These are phyloP conservation scores for Ogataea corticis DNA, from an alignment of 805 yeast species.

Conservation along the genomic window DNA sequence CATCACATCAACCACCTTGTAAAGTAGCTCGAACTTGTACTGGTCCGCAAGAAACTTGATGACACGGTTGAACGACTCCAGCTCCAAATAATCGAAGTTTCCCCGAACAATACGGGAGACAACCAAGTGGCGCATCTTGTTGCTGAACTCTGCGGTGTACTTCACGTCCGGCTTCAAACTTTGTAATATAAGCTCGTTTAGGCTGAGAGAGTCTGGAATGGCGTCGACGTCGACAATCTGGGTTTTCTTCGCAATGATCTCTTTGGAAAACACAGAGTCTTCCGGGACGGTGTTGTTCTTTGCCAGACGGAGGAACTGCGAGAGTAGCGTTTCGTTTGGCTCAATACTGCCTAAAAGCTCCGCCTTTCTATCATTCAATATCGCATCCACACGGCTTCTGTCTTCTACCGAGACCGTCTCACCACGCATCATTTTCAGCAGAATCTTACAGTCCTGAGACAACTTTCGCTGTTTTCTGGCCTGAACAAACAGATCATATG, in stretches of 20 bases:
- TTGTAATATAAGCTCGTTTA: neutral
- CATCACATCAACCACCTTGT: slow-evolving; percentile 5
- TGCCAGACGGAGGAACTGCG: neutral
- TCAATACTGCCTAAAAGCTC: neutral
- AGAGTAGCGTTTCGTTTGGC: no score
- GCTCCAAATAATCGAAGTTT: neutral
- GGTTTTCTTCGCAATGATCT: neutral
- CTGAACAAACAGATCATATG: neutral
- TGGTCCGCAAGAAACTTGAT: slow-evolving; percentile 7
- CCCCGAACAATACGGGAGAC: neutral
- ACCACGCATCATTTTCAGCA: neutral
- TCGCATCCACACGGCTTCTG: neutral
- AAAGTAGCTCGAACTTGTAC: neutral
- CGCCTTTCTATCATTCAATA: neutral
- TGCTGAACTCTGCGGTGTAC: neutral
- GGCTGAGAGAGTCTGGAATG: neutral
- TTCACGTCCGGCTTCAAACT: neutral
- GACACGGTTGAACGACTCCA: slow-evolving; percentile 5
- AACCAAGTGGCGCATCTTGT: neutral
- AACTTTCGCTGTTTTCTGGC: neutral
- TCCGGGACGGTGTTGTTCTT: neutral
- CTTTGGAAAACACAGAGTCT: neutral
- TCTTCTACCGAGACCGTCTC: neutral
- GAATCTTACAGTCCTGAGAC: neutral
- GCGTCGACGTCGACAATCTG: neutral